These are phyloP conservation scores for Cladosporium phlei DNA, from an alignment of 2,329 filamentous ascomycete genomes.

Conservation along the genomic window DNA sequence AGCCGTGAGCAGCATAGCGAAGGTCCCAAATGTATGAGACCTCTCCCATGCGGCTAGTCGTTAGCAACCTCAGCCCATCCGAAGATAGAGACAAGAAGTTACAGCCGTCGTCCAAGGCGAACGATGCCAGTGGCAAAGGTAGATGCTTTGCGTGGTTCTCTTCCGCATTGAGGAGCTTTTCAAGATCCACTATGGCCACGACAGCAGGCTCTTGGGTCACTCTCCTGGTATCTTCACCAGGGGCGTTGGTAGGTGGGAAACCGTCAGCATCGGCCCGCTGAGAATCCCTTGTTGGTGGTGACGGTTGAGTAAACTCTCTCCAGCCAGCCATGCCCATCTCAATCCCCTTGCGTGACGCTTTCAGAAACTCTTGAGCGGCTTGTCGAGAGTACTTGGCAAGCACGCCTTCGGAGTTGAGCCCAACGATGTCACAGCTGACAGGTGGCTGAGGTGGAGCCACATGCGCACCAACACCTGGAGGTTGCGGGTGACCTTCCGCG, in stretches of 20 bases:
- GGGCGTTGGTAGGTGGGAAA: conserved; percentile 73
- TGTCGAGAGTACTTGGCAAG: conserved; percentile 51
- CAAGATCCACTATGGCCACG: conserved; percentile 69
- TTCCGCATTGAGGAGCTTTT: conserved; percentile 49
- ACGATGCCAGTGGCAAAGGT: conserved; percentile 63
- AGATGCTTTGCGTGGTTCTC: conserved; percentile 47
- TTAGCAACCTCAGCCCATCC: conserved; percentile 68
- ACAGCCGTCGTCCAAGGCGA: conserved; percentile 67
- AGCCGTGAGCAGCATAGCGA: conserved; percentile 51
- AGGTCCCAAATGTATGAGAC: conserved; percentile 78
- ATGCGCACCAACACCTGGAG: conserved; percentile 53
- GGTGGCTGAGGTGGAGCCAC: conserved; percentile 65
- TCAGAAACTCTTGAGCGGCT: conserved; percentile 72
- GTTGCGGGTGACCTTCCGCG: conserved; percentile 47
- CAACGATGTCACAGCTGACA: conserved; percentile 63
- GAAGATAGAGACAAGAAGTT: conserved; percentile 78
- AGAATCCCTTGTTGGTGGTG: conserved; percentile 35
- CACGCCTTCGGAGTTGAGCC: conserved; percentile 59
- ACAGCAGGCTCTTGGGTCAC: conserved; percentile 62
- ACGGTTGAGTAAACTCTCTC: conserved; percentile 71
- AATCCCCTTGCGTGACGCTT: conserved; percentile 53
- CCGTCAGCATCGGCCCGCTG: conserved; percentile 7
- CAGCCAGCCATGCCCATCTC: conserved; percentile 73
- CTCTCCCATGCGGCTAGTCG: conserved; percentile 78
- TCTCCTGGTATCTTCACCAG: conserved; percentile 50